phyloP scores from a whole-genome alignment of 306 rosid genomes.

The Vigna trinervia region DNA sequence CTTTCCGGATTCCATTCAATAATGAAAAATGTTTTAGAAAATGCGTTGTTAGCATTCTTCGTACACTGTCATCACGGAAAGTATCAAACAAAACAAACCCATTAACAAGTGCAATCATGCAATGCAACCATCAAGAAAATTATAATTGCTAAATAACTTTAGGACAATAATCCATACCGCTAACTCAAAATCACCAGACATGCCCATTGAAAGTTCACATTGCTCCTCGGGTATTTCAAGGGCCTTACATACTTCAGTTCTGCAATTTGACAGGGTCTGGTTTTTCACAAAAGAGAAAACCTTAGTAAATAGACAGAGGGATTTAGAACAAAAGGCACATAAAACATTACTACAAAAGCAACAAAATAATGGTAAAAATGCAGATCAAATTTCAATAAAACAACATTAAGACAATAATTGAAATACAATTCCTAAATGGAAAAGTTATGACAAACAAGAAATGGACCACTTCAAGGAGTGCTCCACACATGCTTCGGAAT shows the following conservation, averaged over 20 bases:
- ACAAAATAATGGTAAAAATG: constrained; percentile 13
- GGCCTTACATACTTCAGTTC: constrained; percentile 82
- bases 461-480: constrained; percentile 24
- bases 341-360: constrained; percentile 21
- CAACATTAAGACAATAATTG: background rate
- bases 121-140: constrained; percentile 21
- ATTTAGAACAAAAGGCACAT: constrained; percentile 23
- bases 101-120: background rate
- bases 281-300: constrained; percentile 44
- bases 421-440: constrained; percentile 6
- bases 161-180: constrained; percentile 67
- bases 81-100: background rate
- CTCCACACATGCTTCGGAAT: constrained; percentile 24
- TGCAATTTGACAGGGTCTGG: constrained; percentile 77
- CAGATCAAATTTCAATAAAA: constrained; percentile 4
- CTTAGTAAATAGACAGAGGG: constrained; percentile 33
- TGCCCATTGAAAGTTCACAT: constrained; percentile 97
- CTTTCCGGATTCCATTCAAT: background rate
- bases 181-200: constrained; percentile 90
- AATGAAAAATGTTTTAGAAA: background rate
- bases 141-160: constrained; percentile 4
- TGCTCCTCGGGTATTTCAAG: constrained; percentile 79
- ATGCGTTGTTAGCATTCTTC: background rate
- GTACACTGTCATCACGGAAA: background rate
- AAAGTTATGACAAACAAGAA: constrained; percentile 15